Conservation (phyloP, 371 early-diverging fungal genomes). For the Actinomortierella ambigua region DNA sequence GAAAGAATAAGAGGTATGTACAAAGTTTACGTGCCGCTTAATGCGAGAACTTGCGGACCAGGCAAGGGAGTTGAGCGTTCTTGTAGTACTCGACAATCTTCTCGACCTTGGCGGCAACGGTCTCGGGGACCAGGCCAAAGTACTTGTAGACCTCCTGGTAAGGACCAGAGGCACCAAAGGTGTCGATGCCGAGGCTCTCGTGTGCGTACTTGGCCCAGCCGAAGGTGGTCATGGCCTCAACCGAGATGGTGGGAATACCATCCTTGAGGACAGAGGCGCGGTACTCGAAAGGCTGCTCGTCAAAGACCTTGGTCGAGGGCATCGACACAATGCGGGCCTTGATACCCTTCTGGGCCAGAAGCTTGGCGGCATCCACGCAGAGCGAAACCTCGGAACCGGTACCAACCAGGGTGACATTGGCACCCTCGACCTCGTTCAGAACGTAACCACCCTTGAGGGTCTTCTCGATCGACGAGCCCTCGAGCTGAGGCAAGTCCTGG, state of each 20-base stretch:
- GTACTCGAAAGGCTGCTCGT: conserved; percentile 90
- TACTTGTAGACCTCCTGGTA: conserved; percentile 78
- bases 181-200: conserved; percentile 91
- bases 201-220: conserved; percentile 97
- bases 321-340: conserved; percentile 93
- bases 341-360: conserved; percentile 63
- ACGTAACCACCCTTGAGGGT: conserved; percentile 84
- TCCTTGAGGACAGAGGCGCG: conserved; percentile 79
- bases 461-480: conserved; percentile 81
- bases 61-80: conserved; percentile 44
- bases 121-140: conserved; percentile 83
- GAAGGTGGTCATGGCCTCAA: conserved; percentile 95
- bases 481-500: conserved; percentile 94
- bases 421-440: conserved; percentile 65
- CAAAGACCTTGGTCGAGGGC: conserved; percentile 95
- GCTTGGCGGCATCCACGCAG: conserved; percentile 83
- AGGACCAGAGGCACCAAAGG: conserved; percentile 96
- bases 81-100: conserved; percentile 79
- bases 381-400: conserved; percentile 98
- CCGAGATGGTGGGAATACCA: conserved; percentile 83
- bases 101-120: conserved; percentile 78
- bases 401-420: conserved; percentile 79
- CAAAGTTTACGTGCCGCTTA: conserved; percentile 1
- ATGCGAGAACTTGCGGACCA: conserved; percentile 46
- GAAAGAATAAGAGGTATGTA: too few species aligned